These are phyloP conservation scores for Wallacemonas sp. DNA, from an alignment of 208 protist species.

Conservation along the genomic window DNA sequence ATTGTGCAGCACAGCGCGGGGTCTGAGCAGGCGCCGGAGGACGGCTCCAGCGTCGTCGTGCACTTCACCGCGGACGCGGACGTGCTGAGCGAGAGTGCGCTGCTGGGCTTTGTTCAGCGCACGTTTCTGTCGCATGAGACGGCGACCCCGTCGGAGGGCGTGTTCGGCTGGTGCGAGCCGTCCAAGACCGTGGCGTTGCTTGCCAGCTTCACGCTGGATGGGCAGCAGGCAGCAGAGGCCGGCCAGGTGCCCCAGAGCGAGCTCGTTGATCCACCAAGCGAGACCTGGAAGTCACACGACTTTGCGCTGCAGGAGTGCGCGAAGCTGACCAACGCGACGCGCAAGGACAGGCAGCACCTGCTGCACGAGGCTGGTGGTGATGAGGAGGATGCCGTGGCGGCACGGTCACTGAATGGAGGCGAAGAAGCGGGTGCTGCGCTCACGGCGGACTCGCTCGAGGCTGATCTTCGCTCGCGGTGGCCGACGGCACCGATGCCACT, in stretches of 20 bases:
- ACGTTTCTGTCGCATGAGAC: conserved; percentile 13
- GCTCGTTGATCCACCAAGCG: conserved; percentile 45
- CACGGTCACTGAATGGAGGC: too few relatives aligned
- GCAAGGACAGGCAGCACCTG: conserved; percentile 35
- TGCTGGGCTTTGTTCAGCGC: conserved; percentile 48
- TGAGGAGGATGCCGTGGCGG: too few relatives aligned
- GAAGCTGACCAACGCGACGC: conserved; percentile 39
- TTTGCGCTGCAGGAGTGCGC: conserved; percentile 58
- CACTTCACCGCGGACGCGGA: conserved; percentile 73
- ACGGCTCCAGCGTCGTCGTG: conserved; percentile 31
- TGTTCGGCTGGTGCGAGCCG: conserved; percentile 12
- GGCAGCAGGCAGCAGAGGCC: conserved; percentile 17
- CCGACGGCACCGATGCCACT: neutral
- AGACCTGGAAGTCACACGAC: conserved; percentile 59
- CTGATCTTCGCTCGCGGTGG: neutral
- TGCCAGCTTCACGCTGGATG: conserved; percentile 51
- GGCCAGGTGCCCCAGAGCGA: neutral
- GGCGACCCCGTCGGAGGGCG: neutral
- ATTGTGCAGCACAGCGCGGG: conserved; percentile 58
- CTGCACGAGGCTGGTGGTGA: conserved; percentile 13
- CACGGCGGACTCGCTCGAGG: conserved; percentile 1
- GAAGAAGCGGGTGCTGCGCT: neutral
- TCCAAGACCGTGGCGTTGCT: conserved; percentile 40
- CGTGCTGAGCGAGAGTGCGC: conserved; percentile 32
- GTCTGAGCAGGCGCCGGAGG: conserved; percentile 47